A percentile compares a stretch with the other conserved stretches of the same genome.
phyloP scores from a whole-genome alignment of 257 asterid genomes.

The Solanum chiquidenum region DNA sequence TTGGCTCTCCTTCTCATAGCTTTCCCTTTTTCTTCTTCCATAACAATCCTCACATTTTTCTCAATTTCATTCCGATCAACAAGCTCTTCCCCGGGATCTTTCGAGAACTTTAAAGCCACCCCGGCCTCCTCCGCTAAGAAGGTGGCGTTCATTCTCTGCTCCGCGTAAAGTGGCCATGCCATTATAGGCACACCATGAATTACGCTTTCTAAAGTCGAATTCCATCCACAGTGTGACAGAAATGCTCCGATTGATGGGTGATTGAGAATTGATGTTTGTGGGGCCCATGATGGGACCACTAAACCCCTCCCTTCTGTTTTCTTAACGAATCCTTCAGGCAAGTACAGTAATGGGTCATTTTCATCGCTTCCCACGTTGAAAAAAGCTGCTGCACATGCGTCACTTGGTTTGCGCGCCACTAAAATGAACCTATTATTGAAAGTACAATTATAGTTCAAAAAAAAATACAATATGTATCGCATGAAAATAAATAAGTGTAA shows the following conservation, averaged over 20 bases:
- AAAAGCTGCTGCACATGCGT: constrained; percentile 9
- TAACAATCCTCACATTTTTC: constrained; percentile 21
- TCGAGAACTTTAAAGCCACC: constrained; percentile 21
- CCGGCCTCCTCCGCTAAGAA: constrained; percentile 25
- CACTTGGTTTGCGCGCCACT: constrained; percentile 29
- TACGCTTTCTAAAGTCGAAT: constrained; percentile 31
- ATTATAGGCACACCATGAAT: constrained; percentile 32
- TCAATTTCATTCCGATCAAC: constrained; percentile 18
- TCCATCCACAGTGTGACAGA: constrained; percentile 45
- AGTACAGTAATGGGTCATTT: constrained; percentile 4
- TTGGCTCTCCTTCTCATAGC: constrained; percentile 6
- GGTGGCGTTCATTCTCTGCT: constrained; percentile 38
- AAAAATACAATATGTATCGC: too few relatives aligned
- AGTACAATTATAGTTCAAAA: background rate
- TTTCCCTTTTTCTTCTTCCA: constrained; percentile 27
- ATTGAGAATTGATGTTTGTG: constrained; percentile 25
- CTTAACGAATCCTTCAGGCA: constrained; percentile 23
- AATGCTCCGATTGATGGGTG: constrained; percentile 31
- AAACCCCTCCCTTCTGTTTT: constrained; percentile 17
- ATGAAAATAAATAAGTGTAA: too few relatives aligned
- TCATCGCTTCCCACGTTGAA: constrained; percentile 10
- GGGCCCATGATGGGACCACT: constrained; percentile 30
- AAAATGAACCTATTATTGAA: constrained; percentile 14
- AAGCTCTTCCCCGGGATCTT: background rate
- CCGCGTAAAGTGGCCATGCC: constrained; percentile 46